A percentile compares a stretch with the other conserved stretches of the same genome.
These are phyloP conservation scores for Aspergillus jensenii DNA, from an alignment of 2,329 filamentous ascomycete species.

Conservation along the genomic window DNA sequence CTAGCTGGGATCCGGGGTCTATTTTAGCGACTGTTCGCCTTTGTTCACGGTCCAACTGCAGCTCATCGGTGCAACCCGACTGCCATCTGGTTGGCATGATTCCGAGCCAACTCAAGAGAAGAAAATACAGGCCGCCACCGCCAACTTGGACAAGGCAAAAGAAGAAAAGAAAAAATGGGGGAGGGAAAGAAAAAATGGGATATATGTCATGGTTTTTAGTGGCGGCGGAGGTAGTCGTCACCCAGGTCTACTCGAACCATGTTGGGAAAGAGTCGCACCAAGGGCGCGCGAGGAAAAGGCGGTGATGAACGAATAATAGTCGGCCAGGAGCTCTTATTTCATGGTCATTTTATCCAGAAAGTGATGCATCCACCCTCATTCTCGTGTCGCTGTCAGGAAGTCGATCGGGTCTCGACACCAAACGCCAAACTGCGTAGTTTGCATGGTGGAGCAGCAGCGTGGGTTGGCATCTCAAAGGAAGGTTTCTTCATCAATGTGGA, in stretches of 20 bases:
- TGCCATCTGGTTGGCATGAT: background rate
- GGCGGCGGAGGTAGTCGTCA: background rate
- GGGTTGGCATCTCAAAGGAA: conserved; percentile 17
- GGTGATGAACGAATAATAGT: background rate
- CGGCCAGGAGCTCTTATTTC: background rate
- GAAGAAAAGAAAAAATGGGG: background rate
- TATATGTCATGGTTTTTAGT: background rate
- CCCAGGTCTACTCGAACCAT: background rate
- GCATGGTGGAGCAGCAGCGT: conserved; percentile 19
- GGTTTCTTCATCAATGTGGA: conserved; percentile 1
- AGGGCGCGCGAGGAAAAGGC: background rate
- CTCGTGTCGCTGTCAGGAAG: background rate
- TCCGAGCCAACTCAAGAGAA: background rate
- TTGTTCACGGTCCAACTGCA: conserved; percentile 19
- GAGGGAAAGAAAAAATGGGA: background rate
- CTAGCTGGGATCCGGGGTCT: conserved; percentile 23
- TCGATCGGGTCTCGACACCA: conserved; percentile 7
- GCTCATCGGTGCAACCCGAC: conserved; percentile 12
- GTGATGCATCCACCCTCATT: conserved; percentile 18
- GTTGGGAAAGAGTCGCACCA: background rate
- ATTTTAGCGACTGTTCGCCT: conserved; percentile 20
- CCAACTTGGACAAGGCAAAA: background rate
- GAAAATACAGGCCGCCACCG: background rate
- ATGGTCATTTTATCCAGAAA: conserved; percentile 5
- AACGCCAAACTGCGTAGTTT: conserved; percentile 14